These are phyloP conservation scores for Penicillium verrucosum DNA, from an alignment of 2,329 filamentous ascomycete genomes.

Conservation along the genomic window DNA sequence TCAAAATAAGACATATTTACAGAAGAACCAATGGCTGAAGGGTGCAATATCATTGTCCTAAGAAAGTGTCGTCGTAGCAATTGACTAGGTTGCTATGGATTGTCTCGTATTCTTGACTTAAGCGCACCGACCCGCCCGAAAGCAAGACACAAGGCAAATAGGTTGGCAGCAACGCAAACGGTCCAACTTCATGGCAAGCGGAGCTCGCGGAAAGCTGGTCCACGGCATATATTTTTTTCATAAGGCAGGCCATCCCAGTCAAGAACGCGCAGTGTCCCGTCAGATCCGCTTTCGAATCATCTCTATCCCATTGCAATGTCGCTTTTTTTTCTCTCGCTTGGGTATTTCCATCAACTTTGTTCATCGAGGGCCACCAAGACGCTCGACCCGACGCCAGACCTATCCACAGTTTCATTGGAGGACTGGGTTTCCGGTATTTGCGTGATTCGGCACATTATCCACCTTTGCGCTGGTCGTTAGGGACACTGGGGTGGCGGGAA, in stretches of 20 bases:
- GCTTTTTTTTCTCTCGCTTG: constrained; percentile 6
- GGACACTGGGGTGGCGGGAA: constrained; percentile 12
- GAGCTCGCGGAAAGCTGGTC: not conserved
- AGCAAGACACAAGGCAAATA: not conserved
- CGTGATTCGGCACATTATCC: constrained; percentile 11
- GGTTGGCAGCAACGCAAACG: not conserved
- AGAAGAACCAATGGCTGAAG: not conserved
- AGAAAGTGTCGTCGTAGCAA: constrained; percentile 5
- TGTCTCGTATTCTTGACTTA: not conserved
- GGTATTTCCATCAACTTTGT: constrained; percentile 19
- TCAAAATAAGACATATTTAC: not conserved
- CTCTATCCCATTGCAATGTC: constrained; percentile 4
- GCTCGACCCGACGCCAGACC: constrained; percentile 12
- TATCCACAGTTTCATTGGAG: constrained; percentile 1
- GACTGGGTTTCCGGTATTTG: not conserved
- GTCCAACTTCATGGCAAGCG: not conserved
- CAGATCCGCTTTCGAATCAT: not conserved
- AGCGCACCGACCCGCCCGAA: not conserved
- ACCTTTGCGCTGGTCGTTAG: constrained; percentile 24
- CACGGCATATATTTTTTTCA: not conserved
- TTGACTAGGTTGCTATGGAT: not conserved
- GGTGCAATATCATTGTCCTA: not conserved
- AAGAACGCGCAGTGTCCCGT: not conserved
- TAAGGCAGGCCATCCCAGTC: not conserved
- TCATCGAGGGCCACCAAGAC: constrained; percentile 54